Evolutionary conservation across 345 rosid genomes (phyloP), one percentile per base, ranked within the genome.

Genomic region (Carallia brachiata): DNA sequence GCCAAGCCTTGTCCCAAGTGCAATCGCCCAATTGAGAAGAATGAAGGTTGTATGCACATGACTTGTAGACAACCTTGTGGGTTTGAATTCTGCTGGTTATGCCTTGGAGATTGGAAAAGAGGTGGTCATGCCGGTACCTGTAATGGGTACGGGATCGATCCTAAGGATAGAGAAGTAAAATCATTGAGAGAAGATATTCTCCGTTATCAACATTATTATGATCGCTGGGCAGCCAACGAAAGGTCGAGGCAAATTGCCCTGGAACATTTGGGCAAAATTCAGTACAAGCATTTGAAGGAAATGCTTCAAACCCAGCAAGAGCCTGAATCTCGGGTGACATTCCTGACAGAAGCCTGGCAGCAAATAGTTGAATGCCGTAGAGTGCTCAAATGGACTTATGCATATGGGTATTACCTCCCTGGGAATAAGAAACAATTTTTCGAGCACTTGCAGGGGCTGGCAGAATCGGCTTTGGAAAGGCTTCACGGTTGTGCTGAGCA

Each of bases 1-100:
- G 62, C 74, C 52, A 82, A 82, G 82, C 81, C 79, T 8, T 82
- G 85, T 50, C 85, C 85, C 13, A 78, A 76, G 15, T 82, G 85
- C 70, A 67, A 32, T 36, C 39, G 61, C 6, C 77, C 83, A 6
- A 82, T 79, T 8, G 83, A 82, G 69, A 79, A 82, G 56, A 77
- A 70, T 53, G 56, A 23, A 1, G 83, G 85, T 8, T 77, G 83
- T 53, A 62, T 55, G 58, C 77, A 74, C 62, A 79, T 82, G 81
- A 44, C 44, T 0, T 82, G 85, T 37, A 36, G 17, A 18, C 36
- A 53, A 2, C 78, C 72, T 27, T 79, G 83, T 55, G 0, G 16
- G 0, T 52, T 36, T 53, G 31, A 71, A 0, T 76, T 82, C 63
- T 82, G 85, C 79, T 82, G 85, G 85, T 4, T 73, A 1, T 82